Evolutionary conservation across 345 rosid genomes (phyloP).

Genomic region (Rhodamnia rubescens): DNA sequence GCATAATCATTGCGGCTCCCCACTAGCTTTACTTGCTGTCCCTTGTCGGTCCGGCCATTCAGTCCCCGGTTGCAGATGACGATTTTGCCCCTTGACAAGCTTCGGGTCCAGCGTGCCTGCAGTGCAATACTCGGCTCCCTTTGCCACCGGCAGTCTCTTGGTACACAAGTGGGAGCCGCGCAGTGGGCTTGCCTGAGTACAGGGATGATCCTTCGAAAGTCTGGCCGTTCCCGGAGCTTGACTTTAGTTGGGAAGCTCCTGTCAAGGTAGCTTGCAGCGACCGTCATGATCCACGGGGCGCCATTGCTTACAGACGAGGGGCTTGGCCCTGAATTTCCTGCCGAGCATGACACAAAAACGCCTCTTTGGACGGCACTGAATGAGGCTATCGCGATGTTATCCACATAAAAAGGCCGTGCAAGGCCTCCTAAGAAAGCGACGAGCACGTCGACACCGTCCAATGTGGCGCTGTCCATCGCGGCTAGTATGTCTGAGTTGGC

Average conservation of each 20-base stretch:
- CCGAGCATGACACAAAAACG: slow-evolving; percentile 73
- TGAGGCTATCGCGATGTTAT: slow-evolving; percentile 44
- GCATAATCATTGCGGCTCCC: slow-evolving; percentile 67
- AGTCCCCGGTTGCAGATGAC: slow-evolving; percentile 44
- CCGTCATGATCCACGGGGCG: slow-evolving; percentile 87
- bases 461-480: slow-evolving; percentile 56
- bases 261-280: slow-evolving; percentile 69
- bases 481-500: slow-evolving; percentile 46
- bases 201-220: slow-evolving; percentile 39
- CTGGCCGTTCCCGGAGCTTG: slow-evolving; percentile 32
- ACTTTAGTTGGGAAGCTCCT: slow-evolving; percentile 54
- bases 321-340: slow-evolving; percentile 64
- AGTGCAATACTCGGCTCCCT: slow-evolving; percentile 34
- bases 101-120: slow-evolving; percentile 9
- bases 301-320: slow-evolving; percentile 40
- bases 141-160: slow-evolving; percentile 38
- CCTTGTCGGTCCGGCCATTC: slow-evolving; percentile 36
- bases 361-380: slow-evolving; percentile 45
- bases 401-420: slow-evolving; percentile 43
- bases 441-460: slow-evolving; percentile 71
- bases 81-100: slow-evolving; percentile 46
- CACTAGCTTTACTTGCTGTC: slow-evolving; percentile 22
- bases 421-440: slow-evolving; percentile 62
- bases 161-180: slow-evolving; percentile 32
- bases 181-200: slow-evolving; percentile 22